Base-by-base conservation (phyloP, 179 eudicot genomes). In the Silene noctiflora region DNA sequence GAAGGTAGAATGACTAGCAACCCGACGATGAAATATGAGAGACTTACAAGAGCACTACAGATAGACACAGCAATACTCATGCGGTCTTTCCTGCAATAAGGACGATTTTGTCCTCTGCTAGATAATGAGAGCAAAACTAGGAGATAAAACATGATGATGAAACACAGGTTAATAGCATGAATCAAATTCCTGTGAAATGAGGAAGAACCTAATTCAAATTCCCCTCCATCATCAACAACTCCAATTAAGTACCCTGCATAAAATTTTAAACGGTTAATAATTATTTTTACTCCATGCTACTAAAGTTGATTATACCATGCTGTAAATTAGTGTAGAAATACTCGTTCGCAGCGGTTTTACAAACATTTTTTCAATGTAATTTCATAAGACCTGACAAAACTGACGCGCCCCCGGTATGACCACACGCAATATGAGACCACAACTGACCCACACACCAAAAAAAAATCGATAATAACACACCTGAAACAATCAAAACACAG, bases 41-140 rank as follows among this genome's bases (percentile, higher is more conserved):
- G 63, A 72, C 91, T 80, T 33, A 78, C 66, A 44, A 86, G 71
- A 64, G 72, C 79, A 66, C 89, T 85, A 77, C 86, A 87, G 27
- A 78, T 46, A 6, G 86, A 81, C 69, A 81, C 78, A 12, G 75
- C 77, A 48, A 71, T 25, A 70, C 60, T 66, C 72, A 76, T 25
- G 78, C 81, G 69, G 33, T 83, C 81, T 70, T 83, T 61, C 72
- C 79, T 77, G 61, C 55, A 29, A 20, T 33, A 56, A 29, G 21
- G 31, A 27, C 39, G 51, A 61, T 3, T 62, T 8, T 39, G 46
- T 29, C 27, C 75, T 33, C 51, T 16, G 19, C 75, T 46, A 71
- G 8, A 62, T 25, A 70, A 11, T 29, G 70, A 73, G 3, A 77
- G 53, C 25, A 77, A 62, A 14, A 71, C 33, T 10, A 71, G 65